Conservation (phyloP, 371 early-diverging fungal genomes). For the Umbelopsis sp. region DNA sequence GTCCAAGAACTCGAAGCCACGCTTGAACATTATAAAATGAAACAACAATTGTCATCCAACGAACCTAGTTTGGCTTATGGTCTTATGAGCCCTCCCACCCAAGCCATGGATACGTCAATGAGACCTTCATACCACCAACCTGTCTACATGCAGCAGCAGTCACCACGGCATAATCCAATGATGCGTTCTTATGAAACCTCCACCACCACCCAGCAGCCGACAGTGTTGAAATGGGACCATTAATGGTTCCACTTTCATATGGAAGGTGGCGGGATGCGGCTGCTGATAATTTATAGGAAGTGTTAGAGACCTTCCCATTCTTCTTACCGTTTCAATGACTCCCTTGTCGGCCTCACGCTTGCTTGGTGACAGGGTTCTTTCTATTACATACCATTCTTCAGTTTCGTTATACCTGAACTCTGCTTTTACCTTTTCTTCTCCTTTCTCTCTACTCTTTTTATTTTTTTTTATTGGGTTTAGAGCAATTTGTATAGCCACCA, state of each 20-base stretch:
- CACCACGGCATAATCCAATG: slow-evolving; percentile 3
- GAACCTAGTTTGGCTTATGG: slow-evolving; percentile 17
- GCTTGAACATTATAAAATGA: slow-evolving; percentile 25
- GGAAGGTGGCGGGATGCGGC: too few relatives aligned
- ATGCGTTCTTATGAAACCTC: slow-evolving; percentile 1
- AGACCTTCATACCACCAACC: slow-evolving; percentile 1
- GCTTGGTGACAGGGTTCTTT: not conserved
- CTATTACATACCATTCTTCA: not conserved
- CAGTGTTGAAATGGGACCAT: slow-evolving; percentile 15
- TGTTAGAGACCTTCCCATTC: too few relatives aligned
- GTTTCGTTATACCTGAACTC: not conserved
- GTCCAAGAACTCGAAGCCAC: slow-evolving; percentile 72
- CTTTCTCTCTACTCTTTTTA: not conserved
- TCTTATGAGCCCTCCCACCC: slow-evolving; percentile 10
- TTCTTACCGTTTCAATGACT: too few relatives aligned
- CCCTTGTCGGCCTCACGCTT: not conserved
- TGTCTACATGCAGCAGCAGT: slow-evolving; percentile 1
- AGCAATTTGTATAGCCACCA: slow-evolving; percentile 1
- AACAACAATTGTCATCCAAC: not conserved
- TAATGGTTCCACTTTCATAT: not conserved
- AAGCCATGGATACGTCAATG: slow-evolving; percentile 3
- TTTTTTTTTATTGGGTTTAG: not conserved
- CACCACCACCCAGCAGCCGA: not conserved
- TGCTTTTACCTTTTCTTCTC: not conserved
- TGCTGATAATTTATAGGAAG: too few relatives aligned